Conservation (phyloP, 371 early-diverging fungal species). For the Parasitella parasitica region DNA sequence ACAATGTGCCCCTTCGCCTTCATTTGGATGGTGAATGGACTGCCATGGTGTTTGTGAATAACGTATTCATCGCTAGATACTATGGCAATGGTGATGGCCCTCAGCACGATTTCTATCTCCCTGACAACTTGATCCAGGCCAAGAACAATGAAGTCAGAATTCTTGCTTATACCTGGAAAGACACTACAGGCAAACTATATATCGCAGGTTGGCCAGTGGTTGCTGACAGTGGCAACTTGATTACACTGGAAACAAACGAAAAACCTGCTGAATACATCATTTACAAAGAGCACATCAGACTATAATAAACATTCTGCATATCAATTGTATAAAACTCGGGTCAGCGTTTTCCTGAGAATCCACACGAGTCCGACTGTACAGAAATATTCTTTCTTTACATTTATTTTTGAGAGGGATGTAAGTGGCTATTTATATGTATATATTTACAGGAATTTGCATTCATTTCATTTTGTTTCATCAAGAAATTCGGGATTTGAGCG, state of each 20-base stretch:
- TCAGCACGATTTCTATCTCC: slow-evolving; percentile 75
- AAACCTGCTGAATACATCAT: slow-evolving; percentile 29
- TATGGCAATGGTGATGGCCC: slow-evolving; percentile 75
- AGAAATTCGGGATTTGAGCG: no score
- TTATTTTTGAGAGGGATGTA: no score
- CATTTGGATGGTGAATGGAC: slow-evolving; percentile 66
- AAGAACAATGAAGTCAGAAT: slow-evolving; percentile 36
- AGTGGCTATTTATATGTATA: no score
- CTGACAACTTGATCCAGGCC: slow-evolving; percentile 54
- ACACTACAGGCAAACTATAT: slow-evolving; percentile 26
- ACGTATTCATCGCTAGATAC: slow-evolving; percentile 65
- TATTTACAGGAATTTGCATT: not conserved
- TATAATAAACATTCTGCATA: not conserved
- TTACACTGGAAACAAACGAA: not conserved
- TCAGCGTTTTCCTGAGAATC: no score
- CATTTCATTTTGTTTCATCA: not conserved
- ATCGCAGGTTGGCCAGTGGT: slow-evolving; percentile 48
- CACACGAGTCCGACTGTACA: no score
- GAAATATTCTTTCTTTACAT: no score
- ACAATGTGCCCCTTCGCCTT: slow-evolving; percentile 62
- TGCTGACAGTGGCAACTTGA: slow-evolving; percentile 30
- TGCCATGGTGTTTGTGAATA: slow-evolving; percentile 64
- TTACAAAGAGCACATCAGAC: slow-evolving; percentile 21
- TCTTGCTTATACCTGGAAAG: slow-evolving; percentile 46
- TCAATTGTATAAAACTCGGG: no score